Evolutionary conservation across 1,139 yeast genomes (phyloP), one percentile per base, ranked within the genome.

Genomic region (Pichia sp.): DNA sequence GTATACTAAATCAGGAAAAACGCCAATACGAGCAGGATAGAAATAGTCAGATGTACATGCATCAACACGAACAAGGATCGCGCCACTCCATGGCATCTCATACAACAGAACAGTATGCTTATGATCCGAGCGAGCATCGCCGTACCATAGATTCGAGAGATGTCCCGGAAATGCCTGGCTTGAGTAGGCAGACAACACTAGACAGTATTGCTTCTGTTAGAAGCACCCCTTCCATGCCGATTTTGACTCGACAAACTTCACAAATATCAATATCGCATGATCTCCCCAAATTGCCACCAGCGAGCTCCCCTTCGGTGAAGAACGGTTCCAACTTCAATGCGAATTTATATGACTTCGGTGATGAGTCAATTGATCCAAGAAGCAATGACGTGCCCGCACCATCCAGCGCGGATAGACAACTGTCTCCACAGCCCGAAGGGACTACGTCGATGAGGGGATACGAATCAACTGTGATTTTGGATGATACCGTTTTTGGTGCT

Each of bases 151-250:
- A 25, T 25, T 8, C 8, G 8, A 25, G 16, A 14, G 12, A 23
- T 8, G 26, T 12, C 4, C 5, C 33, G 9, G 41, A 38, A 27
- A 29, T 41, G 25, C 40, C 41, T 3, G 20, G 36, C 3, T 30
- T 46, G 16, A 40, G 44, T 21, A 33, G 49, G 22, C 49, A 46
- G 33, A 30, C 30, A 9, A 43, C 47, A 4, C 10, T 36, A 11
- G 47, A 44, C 19, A 42, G 46, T 27, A 33, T 40, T 10, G 42
- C 40, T 12, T 41, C 48, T 4, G 27, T 30, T 4, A 30, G 40
- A 24, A 41, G 33, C 33, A 16, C 59, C 51, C 17, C 66, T 60
- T 28, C 87, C 85, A 37, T 40, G 38, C 41, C 41, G 3, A 12
- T 16, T 5, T 9, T 39, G 14, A 29, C 37, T 5, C 36, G 27